Conservation (phyloP, 176 grass and related monocot species). For the Zoysia japonica region DNA sequence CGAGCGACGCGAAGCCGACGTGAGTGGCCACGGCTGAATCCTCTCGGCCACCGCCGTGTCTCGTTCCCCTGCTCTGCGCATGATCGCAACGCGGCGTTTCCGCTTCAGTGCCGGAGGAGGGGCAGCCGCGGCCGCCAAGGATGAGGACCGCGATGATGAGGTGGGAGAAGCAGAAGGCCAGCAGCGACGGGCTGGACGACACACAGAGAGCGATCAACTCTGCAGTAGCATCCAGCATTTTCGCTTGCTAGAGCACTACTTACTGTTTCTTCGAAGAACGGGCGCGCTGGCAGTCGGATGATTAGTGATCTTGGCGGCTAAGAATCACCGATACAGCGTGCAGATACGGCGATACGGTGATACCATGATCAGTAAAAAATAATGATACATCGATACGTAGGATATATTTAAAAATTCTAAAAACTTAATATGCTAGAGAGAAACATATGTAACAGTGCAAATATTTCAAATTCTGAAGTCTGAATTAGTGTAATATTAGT, state of each 20-base stretch:
- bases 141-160: conserved; percentile 54
- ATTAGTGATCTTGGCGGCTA: too few species aligned
- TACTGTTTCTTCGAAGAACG: too few species aligned
- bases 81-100: too few species aligned
- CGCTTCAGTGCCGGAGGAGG: background rate
- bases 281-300: too few species aligned
- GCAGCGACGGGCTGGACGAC: conserved; percentile 39
- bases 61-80: background rate
- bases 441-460: background rate
- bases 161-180: conserved; percentile 65
- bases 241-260: background rate
- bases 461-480: background rate
- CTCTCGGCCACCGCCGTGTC: background rate
- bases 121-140: conserved; percentile 7
- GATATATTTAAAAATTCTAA: too few species aligned
- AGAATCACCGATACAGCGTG: too few species aligned
- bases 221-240: conserved; percentile 24
- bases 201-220: conserved; percentile 34
- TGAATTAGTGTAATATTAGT: background rate
- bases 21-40: background rate
- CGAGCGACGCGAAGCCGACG: background rate
- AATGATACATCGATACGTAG: too few species aligned
- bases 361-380: too few species aligned
- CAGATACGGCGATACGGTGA: too few species aligned
- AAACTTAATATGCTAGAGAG: too few species aligned